Evolutionary conservation across 208 protist genomes (phyloP).

Genomic region (Acanthamoeba healyi): DNA sequence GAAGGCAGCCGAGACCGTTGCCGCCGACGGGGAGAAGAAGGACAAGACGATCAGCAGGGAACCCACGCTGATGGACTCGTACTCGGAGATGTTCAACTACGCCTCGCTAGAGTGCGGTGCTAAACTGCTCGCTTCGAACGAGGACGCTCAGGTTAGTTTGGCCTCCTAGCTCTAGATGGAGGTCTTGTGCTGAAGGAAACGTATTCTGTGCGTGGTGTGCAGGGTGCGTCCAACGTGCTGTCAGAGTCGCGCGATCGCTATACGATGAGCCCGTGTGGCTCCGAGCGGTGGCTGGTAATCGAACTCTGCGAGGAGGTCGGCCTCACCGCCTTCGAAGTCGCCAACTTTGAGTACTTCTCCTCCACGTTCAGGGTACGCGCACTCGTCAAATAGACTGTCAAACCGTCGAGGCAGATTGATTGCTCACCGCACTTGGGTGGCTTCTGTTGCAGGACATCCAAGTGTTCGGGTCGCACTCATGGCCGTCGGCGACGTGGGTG

Average conservation of each 20-base stretch:
- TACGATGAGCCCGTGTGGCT: conserved; percentile 76
- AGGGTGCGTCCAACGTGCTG: conserved; percentile 69
- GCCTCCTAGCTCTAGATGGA: too few relatives aligned
- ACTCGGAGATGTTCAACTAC: conserved; percentile 80
- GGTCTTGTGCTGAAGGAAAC: background rate
- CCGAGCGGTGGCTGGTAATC: conserved; percentile 77
- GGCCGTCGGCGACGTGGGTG: conserved; percentile 77
- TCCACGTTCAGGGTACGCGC: conserved; percentile 77
- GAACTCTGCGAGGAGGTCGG: conserved; percentile 83
- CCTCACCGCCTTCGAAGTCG: conserved; percentile 76
- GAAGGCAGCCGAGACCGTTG: too few relatives aligned
- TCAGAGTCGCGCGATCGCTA: conserved; percentile 77
- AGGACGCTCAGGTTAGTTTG: conserved; percentile 76
- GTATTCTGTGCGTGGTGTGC: background rate
- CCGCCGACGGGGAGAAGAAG: background rate
- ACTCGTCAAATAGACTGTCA: too few relatives aligned
- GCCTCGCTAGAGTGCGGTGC: conserved; percentile 82
- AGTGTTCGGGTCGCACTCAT: conserved; percentile 56
- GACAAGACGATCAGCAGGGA: background rate
- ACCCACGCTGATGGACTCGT: conserved; percentile 18
- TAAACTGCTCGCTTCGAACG: conserved; percentile 77
- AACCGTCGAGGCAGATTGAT: too few relatives aligned
- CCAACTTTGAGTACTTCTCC: conserved; percentile 83
- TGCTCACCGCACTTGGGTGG: too few relatives aligned
- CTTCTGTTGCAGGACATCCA: conserved; percentile 71